Evolutionary conservation across 176 grass and related monocot genomes (phyloP).

Genomic region (Oryza punctata): DNA sequence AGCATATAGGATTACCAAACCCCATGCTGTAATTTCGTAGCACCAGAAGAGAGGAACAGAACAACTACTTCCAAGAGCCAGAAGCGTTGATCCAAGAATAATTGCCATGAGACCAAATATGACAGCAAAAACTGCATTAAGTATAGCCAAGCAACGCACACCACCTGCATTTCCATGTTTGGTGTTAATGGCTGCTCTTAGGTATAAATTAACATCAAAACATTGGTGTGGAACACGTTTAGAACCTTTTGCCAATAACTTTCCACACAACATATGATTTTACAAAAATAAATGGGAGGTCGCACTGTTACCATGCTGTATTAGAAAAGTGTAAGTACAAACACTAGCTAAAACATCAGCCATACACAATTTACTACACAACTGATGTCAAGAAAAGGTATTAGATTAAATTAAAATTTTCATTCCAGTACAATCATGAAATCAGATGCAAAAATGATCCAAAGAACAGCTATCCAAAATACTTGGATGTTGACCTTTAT

Average conservation of each 20-base stretch:
- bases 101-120: slow-evolving; percentile 85
- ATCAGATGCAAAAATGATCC: slow-evolving; percentile 3
- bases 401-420: slow-evolving; percentile 4
- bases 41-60: slow-evolving; percentile 94
- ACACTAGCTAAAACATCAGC: slow-evolving; percentile 10
- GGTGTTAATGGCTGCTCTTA: slow-evolving; percentile 2
- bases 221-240: background rate
- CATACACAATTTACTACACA: slow-evolving; percentile 10
- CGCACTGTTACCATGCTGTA: background rate
- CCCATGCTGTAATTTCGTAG: slow-evolving; percentile 88
- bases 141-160: slow-evolving; percentile 74
- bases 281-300: background rate
- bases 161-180: slow-evolving; percentile 67
- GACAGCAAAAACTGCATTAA: slow-evolving; percentile 74
- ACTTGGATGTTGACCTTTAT: background rate
- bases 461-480: slow-evolving; percentile 12
- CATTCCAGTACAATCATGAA: background rate
- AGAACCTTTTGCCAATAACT: background rate
- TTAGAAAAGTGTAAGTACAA: slow-evolving; percentile 3
- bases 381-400: background rate
- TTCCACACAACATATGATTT: background rate
- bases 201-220: too few species aligned
- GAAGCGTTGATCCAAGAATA: slow-evolving; percentile 83
- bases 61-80: slow-evolving; percentile 79
- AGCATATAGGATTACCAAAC: slow-evolving; percentile 79